Conservation (phyloP, 1,139 yeast genomes). For the Pichia terricola region DNA sequence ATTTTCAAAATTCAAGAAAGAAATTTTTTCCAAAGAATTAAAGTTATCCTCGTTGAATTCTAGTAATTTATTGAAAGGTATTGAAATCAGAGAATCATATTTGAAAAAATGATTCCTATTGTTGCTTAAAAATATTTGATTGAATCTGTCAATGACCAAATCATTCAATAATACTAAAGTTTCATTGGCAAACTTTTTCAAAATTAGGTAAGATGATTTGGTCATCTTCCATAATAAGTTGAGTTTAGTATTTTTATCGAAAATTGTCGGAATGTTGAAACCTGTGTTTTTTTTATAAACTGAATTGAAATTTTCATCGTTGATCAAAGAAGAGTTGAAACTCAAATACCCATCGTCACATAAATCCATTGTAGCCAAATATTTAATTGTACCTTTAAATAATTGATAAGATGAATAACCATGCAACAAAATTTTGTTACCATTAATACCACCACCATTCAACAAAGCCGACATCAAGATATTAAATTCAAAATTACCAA, state of each 20-base stretch:
- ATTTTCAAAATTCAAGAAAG: conserved; percentile 62
- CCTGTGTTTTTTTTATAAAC: conserved; percentile 33
- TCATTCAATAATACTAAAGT: conserved; percentile 66
- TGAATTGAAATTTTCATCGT: conserved; percentile 42
- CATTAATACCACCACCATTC: conserved; percentile 74
- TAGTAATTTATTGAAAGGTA: conserved; percentile 27
- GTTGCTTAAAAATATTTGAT: conserved; percentile 66
- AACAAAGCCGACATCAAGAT: conserved; percentile 70
- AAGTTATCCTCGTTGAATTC: conserved; percentile 33
- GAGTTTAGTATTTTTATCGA: conserved; percentile 64
- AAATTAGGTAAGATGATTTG: conserved; percentile 48
- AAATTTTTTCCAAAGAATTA: conserved; percentile 66
- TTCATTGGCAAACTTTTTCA: conserved; percentile 58
- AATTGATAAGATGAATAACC: conserved; percentile 92
- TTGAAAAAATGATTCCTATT: conserved; percentile 47
- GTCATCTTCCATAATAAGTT: conserved; percentile 82
- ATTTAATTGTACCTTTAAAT: conserved; percentile 78
- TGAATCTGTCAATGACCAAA: conserved; percentile 76
- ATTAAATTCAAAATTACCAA: conserved; percentile 88
- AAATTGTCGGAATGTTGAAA: conserved; percentile 63
- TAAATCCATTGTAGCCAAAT: conserved; percentile 70
- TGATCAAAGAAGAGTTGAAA: conserved; percentile 45
- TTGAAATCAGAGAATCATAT: conserved; percentile 52
- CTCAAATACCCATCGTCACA: conserved; percentile 53
- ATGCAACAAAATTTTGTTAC: conserved; percentile 65